These are phyloP conservation scores for Tylopilus orsonianus DNA, from an alignment of 1,284 basidiomycete species.

Conservation along the genomic window DNA sequence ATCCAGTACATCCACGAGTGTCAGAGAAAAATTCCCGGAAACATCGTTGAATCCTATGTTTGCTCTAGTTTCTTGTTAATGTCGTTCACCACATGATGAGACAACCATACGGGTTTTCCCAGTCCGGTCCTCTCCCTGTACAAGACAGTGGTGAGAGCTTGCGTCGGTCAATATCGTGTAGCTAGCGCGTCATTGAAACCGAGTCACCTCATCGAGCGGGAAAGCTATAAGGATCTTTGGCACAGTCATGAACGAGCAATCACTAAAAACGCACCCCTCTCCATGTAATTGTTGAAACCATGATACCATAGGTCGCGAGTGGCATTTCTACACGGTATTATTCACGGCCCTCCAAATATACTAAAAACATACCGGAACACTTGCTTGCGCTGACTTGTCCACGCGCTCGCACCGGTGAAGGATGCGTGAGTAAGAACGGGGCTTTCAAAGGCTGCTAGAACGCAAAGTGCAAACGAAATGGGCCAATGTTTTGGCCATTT, in stretches of 20 bases:
- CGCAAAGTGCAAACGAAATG: slow-evolving; percentile 48
- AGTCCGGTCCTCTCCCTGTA: slow-evolving; percentile 77
- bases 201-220: slow-evolving; percentile 73
- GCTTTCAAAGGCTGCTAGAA: slow-evolving; percentile 47
- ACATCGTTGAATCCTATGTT: slow-evolving; percentile 82
- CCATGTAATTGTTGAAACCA: slow-evolving; percentile 81
- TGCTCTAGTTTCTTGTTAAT: slow-evolving; percentile 40
- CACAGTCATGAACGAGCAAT: background rate
- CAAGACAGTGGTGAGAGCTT: slow-evolving; percentile 88
- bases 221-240: slow-evolving; percentile 52
- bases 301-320: slow-evolving; percentile 80
- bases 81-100: slow-evolving; percentile 2
- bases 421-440: slow-evolving; percentile 38
- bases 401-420: slow-evolving; percentile 40
- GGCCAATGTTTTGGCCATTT: slow-evolving; percentile 63
- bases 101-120: slow-evolving; percentile 67
- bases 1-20: slow-evolving; percentile 80
- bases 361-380: slow-evolving; percentile 52
- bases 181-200: slow-evolving; percentile 8
- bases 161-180: slow-evolving; percentile 8
- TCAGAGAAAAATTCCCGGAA: slow-evolving; percentile 82
- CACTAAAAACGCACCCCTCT: slow-evolving; percentile 51
- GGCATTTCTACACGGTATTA: slow-evolving; percentile 49
- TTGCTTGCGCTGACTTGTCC: slow-evolving; percentile 61
- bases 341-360: background rate